phyloP scores from a whole-genome alignment of 257 asterid genomes.

The Solanum appendiculatum region DNA sequence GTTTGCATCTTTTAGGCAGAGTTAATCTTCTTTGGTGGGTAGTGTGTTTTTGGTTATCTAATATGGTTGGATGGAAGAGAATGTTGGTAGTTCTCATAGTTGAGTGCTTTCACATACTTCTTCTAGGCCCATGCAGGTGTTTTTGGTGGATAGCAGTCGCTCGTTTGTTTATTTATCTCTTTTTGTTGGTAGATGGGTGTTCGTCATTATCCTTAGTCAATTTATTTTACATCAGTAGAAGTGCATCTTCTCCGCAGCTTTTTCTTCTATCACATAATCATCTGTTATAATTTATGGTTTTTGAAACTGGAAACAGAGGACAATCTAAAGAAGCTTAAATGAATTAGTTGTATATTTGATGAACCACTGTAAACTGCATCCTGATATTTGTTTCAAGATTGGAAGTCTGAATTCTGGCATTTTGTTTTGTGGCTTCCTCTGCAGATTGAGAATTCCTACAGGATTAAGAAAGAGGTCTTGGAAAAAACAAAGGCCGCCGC shows the following conservation, averaged over 20 bases:
- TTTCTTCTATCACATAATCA: background rate
- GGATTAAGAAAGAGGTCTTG: slow-evolving; percentile 34
- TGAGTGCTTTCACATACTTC: background rate
- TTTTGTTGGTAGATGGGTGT: background rate
- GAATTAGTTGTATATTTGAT: background rate
- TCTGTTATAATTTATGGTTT: background rate
- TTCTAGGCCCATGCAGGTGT: background rate
- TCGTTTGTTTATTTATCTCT: background rate
- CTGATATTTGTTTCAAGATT: background rate
- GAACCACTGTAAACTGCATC: background rate
- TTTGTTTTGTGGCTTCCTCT: slow-evolving; percentile 1
- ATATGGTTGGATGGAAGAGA: background rate
- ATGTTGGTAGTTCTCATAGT: background rate
- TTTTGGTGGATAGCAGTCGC: background rate
- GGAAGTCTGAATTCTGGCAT: background rate
- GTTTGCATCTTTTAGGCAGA: background rate
- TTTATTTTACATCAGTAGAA: background rate
- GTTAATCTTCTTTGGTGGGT: background rate
- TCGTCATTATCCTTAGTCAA: background rate
- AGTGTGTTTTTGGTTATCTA: background rate
- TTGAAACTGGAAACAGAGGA: background rate
- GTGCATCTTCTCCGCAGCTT: background rate
- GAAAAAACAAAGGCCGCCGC: slow-evolving; percentile 12
- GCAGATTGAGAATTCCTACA: slow-evolving; percentile 57
- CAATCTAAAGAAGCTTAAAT: background rate